phyloP scores from a whole-genome alignment of 2,329 filamentous ascomycete genomes.

The Trichophaea hybrida region DNA sequence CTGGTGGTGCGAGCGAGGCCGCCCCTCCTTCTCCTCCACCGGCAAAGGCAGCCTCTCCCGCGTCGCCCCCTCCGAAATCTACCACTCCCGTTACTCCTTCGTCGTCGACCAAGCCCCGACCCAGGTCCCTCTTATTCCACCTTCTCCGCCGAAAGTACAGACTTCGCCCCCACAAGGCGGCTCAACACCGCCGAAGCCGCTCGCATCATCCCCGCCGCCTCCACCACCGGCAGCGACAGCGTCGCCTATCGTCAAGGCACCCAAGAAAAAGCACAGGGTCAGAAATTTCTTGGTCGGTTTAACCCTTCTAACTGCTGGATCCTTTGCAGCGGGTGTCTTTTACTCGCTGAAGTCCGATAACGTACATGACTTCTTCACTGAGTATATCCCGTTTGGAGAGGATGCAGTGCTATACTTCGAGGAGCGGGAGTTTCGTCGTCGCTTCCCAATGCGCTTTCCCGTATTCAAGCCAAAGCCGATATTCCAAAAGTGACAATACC shows the following conservation, averaged over 20 bases:
- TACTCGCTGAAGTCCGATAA: constrained; percentile 89
- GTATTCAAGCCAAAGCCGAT: constrained; percentile 32
- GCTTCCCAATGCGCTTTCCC: constrained; percentile 47
- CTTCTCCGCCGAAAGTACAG: constrained; percentile 29
- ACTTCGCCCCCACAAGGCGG: constrained; percentile 36
- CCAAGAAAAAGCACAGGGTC: constrained; percentile 56
- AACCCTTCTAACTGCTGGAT: constrained; percentile 57
- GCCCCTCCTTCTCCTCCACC: constrained; percentile 31
- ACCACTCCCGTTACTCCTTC: constrained; percentile 30
- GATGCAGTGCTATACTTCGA: constrained; percentile 90
- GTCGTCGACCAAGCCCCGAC: constrained; percentile 22
- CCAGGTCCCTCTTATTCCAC: constrained; percentile 17
- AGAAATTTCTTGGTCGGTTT: constrained; percentile 65
- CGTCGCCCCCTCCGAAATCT: constrained; percentile 20
- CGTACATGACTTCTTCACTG: constrained; percentile 98
- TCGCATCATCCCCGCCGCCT: constrained; percentile 32
- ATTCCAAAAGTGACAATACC: constrained; percentile 25
- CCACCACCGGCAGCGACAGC: constrained; percentile 30
- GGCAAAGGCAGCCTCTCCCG: constrained; percentile 7
- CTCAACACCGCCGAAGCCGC: constrained; percentile 31
- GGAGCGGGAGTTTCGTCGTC: constrained; percentile 80
- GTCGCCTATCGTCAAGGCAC: constrained; percentile 21
- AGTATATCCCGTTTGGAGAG: constrained; percentile 89
- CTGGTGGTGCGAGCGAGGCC: constrained; percentile 34
- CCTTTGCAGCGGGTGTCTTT: constrained; percentile 79